Evolutionary conservation across 1,284 basidiomycete genomes (phyloP).

Genomic region (Ganoderma boninense): DNA sequence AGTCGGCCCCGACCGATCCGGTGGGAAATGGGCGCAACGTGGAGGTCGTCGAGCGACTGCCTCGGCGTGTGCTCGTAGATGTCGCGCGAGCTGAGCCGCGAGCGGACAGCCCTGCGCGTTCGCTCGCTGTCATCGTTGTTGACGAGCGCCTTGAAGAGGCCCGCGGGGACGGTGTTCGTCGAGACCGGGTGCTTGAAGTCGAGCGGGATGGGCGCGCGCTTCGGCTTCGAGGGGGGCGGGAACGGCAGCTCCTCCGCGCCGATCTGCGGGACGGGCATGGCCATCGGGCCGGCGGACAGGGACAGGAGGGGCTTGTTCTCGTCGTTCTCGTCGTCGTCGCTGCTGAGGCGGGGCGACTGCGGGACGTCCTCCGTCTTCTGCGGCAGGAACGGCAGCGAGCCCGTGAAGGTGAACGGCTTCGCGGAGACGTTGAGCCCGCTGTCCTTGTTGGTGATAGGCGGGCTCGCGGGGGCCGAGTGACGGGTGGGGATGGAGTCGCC

Average conservation of each 20-base stretch:
- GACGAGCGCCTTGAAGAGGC: slow-evolving; percentile 81
- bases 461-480: slow-evolving; percentile 54
- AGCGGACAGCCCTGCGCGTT: slow-evolving; percentile 72
- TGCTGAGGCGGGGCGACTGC: slow-evolving; percentile 29
- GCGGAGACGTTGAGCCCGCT: slow-evolving; percentile 49
- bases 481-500: slow-evolving; percentile 58
- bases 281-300: slow-evolving; percentile 12
- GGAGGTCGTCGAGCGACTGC: slow-evolving; percentile 78
- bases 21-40: slow-evolving; percentile 72
- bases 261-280: slow-evolving; percentile 33
- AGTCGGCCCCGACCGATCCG: slow-evolving; percentile 60
- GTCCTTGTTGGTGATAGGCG: slow-evolving; percentile 33
- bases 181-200: slow-evolving; percentile 81
- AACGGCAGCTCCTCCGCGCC: slow-evolving; percentile 43
- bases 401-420: slow-evolving; percentile 72
- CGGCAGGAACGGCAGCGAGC: slow-evolving; percentile 40
- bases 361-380: slow-evolving; percentile 23
- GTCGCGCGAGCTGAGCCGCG: slow-evolving; percentile 74
- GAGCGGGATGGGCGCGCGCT: slow-evolving; percentile 79
- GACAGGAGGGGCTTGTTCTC: slow-evolving; percentile 30
- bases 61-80: slow-evolving; percentile 67
- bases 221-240: slow-evolving; percentile 52
- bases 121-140: slow-evolving; percentile 63
- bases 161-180: slow-evolving; percentile 81
- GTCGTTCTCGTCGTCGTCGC: slow-evolving; percentile 35